These are phyloP conservation scores for Grosmannia serpens DNA, from an alignment of 2,329 filamentous ascomycete species.

Conservation along the genomic window DNA sequence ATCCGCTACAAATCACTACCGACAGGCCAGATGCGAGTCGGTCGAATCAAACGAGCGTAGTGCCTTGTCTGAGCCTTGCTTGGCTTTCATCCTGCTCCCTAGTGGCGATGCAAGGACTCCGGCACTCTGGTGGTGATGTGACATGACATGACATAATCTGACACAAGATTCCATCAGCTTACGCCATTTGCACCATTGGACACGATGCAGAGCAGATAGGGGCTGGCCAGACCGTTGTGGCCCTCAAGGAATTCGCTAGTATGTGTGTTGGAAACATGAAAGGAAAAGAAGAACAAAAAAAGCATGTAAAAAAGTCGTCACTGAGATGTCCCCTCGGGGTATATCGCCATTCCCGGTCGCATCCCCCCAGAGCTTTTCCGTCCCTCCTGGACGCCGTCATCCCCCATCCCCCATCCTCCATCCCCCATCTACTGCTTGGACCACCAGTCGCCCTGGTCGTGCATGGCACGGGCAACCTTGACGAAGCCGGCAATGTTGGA, in stretches of 20 bases:
- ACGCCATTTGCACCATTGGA: background rate
- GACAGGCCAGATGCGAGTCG: too few species aligned
- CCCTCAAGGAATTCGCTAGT: background rate
- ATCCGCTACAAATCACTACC: background rate
- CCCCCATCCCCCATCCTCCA: conserved; percentile 2
- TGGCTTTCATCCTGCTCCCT: too few species aligned
- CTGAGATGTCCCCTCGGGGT: background rate
- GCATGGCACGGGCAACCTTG: conserved; percentile 92
- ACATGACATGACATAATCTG: too few species aligned
- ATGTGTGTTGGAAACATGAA: background rate
- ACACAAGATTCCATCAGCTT: too few species aligned
- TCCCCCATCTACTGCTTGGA: conserved; percentile 12
- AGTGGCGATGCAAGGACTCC: too few species aligned
- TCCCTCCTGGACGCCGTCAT: background rate
- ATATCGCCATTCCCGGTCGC: background rate
- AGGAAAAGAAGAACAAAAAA: background rate
- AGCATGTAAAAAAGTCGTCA: background rate
- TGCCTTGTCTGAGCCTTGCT: too few species aligned
- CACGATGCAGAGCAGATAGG: background rate
- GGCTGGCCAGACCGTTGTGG: background rate
- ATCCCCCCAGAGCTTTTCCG: too few species aligned
- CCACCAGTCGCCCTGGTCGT: conserved; percentile 95
- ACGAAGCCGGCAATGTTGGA: conserved; percentile 96
- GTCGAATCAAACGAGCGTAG: too few species aligned
- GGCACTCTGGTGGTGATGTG: too few species aligned